phyloP scores from a whole-genome alignment of 441 rosid species.

The Breynia disticha region DNA sequence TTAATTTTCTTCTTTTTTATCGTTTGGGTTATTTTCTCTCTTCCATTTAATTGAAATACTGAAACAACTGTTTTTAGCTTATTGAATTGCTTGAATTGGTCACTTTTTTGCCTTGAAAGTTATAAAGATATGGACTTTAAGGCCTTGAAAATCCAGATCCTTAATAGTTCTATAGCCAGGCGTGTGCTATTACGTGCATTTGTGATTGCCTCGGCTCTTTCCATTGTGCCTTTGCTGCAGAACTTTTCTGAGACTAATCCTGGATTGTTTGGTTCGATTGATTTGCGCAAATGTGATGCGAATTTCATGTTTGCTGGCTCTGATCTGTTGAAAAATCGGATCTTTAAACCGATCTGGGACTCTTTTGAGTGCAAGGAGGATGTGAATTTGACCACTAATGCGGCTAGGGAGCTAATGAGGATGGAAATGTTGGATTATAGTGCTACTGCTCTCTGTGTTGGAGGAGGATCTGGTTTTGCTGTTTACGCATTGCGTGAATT shows the following conservation, averaged over 20 bases:
- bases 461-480: conserved; percentile 44
- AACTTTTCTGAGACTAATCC: conserved; percentile 27
- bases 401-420: conserved; percentile 39
- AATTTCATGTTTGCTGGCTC: conserved; percentile 14
- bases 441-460: conserved; percentile 52
- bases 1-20: conserved; percentile 17
- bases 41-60: background rate
- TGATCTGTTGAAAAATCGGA: conserved; percentile 18
- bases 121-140: conserved; percentile 55
- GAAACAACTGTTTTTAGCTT: too few species aligned
- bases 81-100: conserved; percentile 10
- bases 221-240: conserved; percentile 31
- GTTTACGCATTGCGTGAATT: conserved; percentile 40
- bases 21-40: conserved; percentile 17
- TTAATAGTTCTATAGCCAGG: conserved; percentile 30
- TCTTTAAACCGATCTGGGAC: conserved; percentile 37
- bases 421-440: conserved; percentile 32
- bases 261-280: conserved; percentile 12
- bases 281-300: conserved; percentile 12
- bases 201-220: conserved; percentile 33
- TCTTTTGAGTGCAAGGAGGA: conserved; percentile 28
- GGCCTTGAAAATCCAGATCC: conserved; percentile 25
- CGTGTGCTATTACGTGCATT: conserved; percentile 38
- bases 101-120: conserved; percentile 8
- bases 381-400: conserved; percentile 32